Conservation (phyloP, 2,329 filamentous ascomycete genomes). For the Colletotrichum sublineola region DNA sequence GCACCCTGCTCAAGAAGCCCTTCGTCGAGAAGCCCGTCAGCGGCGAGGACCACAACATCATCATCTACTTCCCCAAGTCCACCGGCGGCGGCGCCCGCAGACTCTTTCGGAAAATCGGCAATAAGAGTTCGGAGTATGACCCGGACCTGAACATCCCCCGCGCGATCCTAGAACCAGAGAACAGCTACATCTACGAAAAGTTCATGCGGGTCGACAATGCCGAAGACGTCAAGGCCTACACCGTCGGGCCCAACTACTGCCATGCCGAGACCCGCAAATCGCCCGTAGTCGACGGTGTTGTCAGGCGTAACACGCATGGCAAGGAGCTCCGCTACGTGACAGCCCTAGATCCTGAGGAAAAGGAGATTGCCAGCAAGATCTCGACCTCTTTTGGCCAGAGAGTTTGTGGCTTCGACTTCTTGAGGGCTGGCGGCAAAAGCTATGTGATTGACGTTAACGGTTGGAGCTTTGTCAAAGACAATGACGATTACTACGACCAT, state of each 20-base stretch:
- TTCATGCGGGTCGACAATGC: conserved; percentile 97
- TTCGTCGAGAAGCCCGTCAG: conserved; percentile 99
- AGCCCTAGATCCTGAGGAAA: conserved; percentile 82
- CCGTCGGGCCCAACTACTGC: conserved; percentile 91
- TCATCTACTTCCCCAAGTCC: conserved; percentile 94
- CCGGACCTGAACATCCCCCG: conserved; percentile 81
- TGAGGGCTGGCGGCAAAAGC: conserved; percentile 89
- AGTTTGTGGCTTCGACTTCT: conserved; percentile 94
- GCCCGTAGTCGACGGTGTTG: conserved; percentile 94
- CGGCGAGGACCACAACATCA: conserved; percentile 98
- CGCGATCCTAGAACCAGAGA: conserved; percentile 81
- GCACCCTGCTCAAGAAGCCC: conserved; percentile 84
- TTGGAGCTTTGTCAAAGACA: conserved; percentile 99
- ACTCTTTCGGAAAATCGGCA: conserved; percentile 96
- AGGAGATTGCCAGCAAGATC: conserved; percentile 89
- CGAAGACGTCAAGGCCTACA: conserved; percentile 98
- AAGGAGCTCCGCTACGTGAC: conserved; percentile 98
- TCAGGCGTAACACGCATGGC: conserved; percentile 95
- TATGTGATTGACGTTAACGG: conserved; percentile 99
- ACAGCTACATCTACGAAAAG: conserved; percentile 96
- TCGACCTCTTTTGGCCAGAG: conserved; percentile 92
- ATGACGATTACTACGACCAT: conserved; percentile 97
- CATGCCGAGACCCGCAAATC: conserved; percentile 98
- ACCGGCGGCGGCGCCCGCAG: conserved; percentile 90
- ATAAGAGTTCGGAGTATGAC: conserved; percentile 98